Percentiles rank a stretch among this genome's conserved stretches.
These are phyloP conservation scores for Seiridium cupressi DNA, from an alignment of 2,329 filamentous ascomycete species.

Conservation along the genomic window DNA sequence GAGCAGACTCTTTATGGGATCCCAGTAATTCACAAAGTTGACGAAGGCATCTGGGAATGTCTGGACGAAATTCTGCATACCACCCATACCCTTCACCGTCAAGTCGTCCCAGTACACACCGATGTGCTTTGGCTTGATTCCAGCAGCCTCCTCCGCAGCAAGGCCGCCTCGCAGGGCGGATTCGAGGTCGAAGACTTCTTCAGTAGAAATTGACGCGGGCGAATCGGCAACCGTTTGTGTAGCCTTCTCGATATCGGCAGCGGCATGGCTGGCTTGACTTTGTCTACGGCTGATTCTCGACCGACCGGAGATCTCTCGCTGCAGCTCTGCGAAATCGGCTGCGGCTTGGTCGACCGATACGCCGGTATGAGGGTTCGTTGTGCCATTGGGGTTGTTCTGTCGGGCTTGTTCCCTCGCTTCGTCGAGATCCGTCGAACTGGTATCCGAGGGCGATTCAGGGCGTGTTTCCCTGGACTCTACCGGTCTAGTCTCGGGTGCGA, in stretches of 20 bases:
- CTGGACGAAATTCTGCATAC: slow-evolving; percentile 67
- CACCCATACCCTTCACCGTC: slow-evolving; percentile 73
- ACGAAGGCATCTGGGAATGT: slow-evolving; percentile 79
- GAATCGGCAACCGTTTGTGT: slow-evolving; percentile 33
- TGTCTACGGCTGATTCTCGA: slow-evolving; percentile 48
- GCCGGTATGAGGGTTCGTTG: slow-evolving; percentile 39
- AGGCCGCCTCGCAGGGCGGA: slow-evolving; percentile 68
- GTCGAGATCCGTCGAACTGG: slow-evolving; percentile 26
- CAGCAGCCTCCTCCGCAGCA: slow-evolving; percentile 69
- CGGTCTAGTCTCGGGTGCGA: slow-evolving; percentile 8
- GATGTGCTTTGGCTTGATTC: slow-evolving; percentile 78
- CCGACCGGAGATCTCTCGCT: slow-evolving; percentile 56
- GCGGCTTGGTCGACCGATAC: slow-evolving; percentile 68
- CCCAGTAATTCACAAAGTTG: slow-evolving; percentile 73
- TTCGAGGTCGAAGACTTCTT: slow-evolving; percentile 73
- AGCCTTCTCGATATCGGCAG: slow-evolving; percentile 57
- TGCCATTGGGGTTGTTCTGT: slow-evolving; percentile 47
- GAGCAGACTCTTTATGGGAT: slow-evolving; percentile 61
- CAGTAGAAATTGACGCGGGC: slow-evolving; percentile 41
- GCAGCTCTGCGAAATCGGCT: slow-evolving; percentile 68
- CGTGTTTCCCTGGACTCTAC: background rate
- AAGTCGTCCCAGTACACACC: slow-evolving; percentile 77
- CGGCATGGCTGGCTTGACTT: slow-evolving; percentile 23
- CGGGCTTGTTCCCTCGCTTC: slow-evolving; percentile 39
- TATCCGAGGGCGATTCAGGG: slow-evolving; percentile 16